Evolutionary conservation across 2,329 filamentous ascomycete species (phyloP), one percentile per base, ranked within the genome.

Genomic region (Phialophora chinensis): DNA sequence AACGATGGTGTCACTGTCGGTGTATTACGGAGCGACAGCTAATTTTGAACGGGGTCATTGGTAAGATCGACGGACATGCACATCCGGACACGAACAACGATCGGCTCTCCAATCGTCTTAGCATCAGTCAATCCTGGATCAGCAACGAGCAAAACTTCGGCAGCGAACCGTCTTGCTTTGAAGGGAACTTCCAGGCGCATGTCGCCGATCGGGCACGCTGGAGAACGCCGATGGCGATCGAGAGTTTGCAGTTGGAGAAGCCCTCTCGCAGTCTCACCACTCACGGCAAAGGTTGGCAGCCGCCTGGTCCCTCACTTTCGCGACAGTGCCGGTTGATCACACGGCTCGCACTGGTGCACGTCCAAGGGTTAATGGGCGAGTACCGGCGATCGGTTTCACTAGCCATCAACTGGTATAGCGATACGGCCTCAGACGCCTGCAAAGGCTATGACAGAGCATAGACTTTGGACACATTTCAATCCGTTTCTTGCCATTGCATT

Each of bases 1-100:
- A 17, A 25, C 11, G 14, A 60, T 60, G 57, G 11, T 29, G 57
- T 50, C n/a, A 17, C 20, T 42, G 27, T 60, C 57, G 27, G 57
- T 17, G 35, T 29, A 50, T 50, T 60, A 50, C 42, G 11, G 14
- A 42, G 49, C 49, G 25, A 42, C 17, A 29, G 59, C 59, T 35
- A 17, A 53, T 54, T 42, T 52, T 31, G 58, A 38, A 53, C 23
- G n/a, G 11, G 49, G 49, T 52, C 17, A 49, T 52, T 31, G 25
- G n/a, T 61, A 23, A 61, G 59, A 61, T 29, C 49, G 53, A 29
- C 60, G 50, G 60, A 55, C 60, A 47, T 56, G 35, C 50, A 62
- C 29, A 27, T 62, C 60, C 60, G 49, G 49, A 52, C 20, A 52
- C 25, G 49, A 29, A 17, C 49, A 23, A 52, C 25, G 49, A 27